Percentiles rank a stretch among this genome's conserved stretches.
Evolutionary conservation across 78 protist genomes (phyloP).

Genomic region (Cavenderia fasciculata): DNA sequence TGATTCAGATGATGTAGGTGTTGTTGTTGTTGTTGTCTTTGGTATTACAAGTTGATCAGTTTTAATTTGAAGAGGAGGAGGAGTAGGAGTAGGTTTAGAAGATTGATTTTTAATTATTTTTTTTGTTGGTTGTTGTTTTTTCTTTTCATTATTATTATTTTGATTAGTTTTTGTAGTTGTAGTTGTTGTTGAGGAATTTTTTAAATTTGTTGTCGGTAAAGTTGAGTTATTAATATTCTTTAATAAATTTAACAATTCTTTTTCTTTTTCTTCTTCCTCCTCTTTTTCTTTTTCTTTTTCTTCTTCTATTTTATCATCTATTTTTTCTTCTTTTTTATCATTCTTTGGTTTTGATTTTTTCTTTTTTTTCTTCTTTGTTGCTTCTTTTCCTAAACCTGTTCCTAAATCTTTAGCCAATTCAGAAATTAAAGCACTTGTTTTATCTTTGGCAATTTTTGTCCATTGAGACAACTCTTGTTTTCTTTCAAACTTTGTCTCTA

Average conservation of each 20-base stretch:
- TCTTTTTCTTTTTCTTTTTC: neutral
- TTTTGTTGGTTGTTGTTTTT: neutral
- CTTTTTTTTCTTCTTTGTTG: neutral
- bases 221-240: neutral
- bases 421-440: neutral
- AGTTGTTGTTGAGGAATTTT: neutral
- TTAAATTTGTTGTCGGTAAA: neutral
- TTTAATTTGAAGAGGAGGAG: neutral
- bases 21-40: neutral
- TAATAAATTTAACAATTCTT: neutral
- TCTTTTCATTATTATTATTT: neutral
- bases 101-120: neutral
- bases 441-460: neutral
- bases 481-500: neutral
- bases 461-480: neutral
- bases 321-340: neutral
- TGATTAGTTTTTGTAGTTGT: neutral
- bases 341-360: neutral
- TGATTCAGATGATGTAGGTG: neutral
- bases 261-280: neutral
- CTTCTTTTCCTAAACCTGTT: neutral
- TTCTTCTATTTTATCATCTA: constrained; percentile 4
- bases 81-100: neutral
- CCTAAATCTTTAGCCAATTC: too few relatives aligned
- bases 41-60: neutral